These are phyloP conservation scores for Aspergillus ostianus DNA, from an alignment of 495 filamentous ascomycete species.

Conservation along the genomic window DNA sequence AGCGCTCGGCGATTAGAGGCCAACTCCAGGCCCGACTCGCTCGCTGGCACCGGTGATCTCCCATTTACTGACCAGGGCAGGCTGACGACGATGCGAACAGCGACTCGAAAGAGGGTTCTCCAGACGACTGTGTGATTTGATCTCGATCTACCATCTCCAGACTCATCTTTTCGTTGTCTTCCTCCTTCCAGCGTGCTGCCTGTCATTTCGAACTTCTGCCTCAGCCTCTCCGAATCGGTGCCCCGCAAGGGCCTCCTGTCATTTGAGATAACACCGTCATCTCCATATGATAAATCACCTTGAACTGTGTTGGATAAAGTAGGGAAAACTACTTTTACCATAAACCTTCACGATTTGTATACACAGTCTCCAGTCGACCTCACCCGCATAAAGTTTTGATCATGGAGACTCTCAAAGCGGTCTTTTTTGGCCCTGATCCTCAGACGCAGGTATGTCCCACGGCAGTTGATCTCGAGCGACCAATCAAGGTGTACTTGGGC, in stretches of 20 bases:
- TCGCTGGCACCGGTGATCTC: not conserved
- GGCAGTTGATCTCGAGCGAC: not conserved
- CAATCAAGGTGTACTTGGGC: not conserved
- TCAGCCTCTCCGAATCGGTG: not conserved
- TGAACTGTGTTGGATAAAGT: not conserved
- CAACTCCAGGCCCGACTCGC: not conserved
- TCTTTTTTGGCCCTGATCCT: conserved; percentile 92
- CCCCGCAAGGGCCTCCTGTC: not conserved
- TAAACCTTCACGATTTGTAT: not conserved
- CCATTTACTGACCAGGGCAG: not conserved
- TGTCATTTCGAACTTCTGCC: not conserved
- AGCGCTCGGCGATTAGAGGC: not conserved
- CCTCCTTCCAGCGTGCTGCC: not conserved
- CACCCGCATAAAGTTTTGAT: conserved; percentile 8
- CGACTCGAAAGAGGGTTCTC: not conserved
- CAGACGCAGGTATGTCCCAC: conserved; percentile 67
- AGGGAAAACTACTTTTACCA: not conserved
- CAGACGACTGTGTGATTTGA: not conserved
- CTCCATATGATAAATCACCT: too few relatives aligned
- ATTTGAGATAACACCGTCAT: too few relatives aligned
- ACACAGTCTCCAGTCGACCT: not conserved
- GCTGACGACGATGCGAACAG: not conserved
- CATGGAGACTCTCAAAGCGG: conserved; percentile 84
- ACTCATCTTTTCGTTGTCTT: not conserved
- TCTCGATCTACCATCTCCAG: not conserved